Evolutionary conservation across 805 yeast species (phyloP).

Genomic region (Metschnikowia proteae): DNA sequence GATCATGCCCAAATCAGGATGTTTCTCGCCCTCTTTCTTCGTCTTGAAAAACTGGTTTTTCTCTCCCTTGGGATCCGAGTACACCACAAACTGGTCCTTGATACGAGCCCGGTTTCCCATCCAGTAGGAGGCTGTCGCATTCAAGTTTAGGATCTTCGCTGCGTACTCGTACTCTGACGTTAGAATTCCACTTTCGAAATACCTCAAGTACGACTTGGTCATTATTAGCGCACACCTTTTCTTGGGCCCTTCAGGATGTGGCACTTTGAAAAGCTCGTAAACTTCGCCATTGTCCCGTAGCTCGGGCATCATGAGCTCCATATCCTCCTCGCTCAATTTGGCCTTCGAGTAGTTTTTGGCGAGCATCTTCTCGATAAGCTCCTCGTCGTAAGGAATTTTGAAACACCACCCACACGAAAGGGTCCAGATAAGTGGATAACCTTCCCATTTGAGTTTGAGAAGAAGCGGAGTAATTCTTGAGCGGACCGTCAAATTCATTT

Average conservation of each 20-base stretch:
- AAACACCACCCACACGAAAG: conserved; percentile 87
- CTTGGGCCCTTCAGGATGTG: conserved; percentile 81
- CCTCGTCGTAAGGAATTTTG: conserved; percentile 46
- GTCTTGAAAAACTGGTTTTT: conserved; percentile 25
- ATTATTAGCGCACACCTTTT: conserved; percentile 72
- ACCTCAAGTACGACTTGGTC: conserved; percentile 68
- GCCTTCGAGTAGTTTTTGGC: conserved; percentile 38
- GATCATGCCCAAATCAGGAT: conserved; percentile 59
- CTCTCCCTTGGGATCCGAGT: conserved; percentile 23
- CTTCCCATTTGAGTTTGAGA: conserved; percentile 80
- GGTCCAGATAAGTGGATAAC: conserved; percentile 77
- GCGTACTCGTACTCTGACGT: conserved; percentile 73
- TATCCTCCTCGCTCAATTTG: conserved; percentile 27
- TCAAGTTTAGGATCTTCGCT: conserved; percentile 69
- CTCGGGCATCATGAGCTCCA: conserved; percentile 21
- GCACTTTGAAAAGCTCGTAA: conserved; percentile 60
- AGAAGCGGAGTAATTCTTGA: conserved; percentile 75
- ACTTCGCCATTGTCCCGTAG: conserved; percentile 21
- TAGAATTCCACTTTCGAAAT: conserved; percentile 69
- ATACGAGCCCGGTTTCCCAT: conserved; percentile 84
- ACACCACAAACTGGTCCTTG: conserved; percentile 79
- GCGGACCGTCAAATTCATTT: conserved; percentile 61
- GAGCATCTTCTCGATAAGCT: conserved; percentile 25
- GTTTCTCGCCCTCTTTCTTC: conserved; percentile 20
- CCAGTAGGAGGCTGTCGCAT: conserved; percentile 88